Conservation (phyloP, 176 grass and related monocot genomes). For the Carex pumila region DNA sequence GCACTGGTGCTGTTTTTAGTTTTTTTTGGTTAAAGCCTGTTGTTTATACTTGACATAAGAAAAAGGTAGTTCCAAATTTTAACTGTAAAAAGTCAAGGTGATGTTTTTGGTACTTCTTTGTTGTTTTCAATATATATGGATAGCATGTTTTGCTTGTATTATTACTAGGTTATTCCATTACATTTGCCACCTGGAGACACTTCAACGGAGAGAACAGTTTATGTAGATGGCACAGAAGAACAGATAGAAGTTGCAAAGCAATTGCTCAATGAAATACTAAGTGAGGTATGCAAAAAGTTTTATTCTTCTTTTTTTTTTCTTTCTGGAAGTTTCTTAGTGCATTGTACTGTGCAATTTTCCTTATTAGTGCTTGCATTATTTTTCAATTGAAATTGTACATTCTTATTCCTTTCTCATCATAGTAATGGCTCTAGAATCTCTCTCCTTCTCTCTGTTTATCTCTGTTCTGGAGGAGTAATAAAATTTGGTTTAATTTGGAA, state of each 20-base stretch:
- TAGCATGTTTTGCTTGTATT: constrained; percentile 14
- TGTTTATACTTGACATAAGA: not conserved
- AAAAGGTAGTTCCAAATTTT: not conserved
- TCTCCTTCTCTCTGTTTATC: constrained; percentile 4
- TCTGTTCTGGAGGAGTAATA: not conserved
- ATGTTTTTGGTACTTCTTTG: not conserved
- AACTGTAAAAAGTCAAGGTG: not conserved
- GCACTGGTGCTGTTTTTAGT: not conserved
- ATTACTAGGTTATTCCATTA: constrained; percentile 71
- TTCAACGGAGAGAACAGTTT: constrained; percentile 78
- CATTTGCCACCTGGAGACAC: constrained; percentile 85
- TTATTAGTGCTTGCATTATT: not conserved
- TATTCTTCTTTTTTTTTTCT: constrained; percentile 20
- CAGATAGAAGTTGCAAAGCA: constrained; percentile 95
- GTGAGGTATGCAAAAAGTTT: constrained; percentile 49
- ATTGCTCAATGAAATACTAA: constrained; percentile 82
- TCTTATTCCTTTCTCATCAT: constrained; percentile 17
- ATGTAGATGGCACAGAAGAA: constrained; percentile 79
- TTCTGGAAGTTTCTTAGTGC: not conserved
- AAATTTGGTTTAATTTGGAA: not conserved
- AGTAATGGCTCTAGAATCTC: not conserved
- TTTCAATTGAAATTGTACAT: not conserved
- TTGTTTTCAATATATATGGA: constrained; percentile 13
- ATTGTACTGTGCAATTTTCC: constrained; percentile 5
- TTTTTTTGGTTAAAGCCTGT: not conserved